phyloP scores from a whole-genome alignment of 1,284 basidiomycete genomes.

The Fomitopsis pinicola region DNA sequence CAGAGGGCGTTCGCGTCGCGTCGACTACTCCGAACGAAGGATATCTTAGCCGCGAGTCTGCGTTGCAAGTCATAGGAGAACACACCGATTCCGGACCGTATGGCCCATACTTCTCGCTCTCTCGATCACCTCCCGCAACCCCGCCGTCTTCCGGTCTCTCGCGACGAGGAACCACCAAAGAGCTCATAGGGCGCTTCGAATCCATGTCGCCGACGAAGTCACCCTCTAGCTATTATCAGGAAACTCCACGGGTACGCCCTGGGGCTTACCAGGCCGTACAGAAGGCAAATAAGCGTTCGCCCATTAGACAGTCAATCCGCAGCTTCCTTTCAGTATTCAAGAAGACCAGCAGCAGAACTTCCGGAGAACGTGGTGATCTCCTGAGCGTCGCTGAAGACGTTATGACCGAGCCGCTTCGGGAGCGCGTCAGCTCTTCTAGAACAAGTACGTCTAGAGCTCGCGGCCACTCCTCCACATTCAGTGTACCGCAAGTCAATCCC shows the following conservation, averaged over 20 bases:
- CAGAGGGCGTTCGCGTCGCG: slow-evolving; percentile 8
- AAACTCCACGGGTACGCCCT: not conserved
- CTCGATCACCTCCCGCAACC: slow-evolving; percentile 5
- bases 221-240: not conserved
- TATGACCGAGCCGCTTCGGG: not conserved
- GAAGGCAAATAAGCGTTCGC: slow-evolving; percentile 36
- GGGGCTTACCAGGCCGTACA: slow-evolving; percentile 6
- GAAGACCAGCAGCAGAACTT: slow-evolving; percentile 37
- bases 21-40: slow-evolving; percentile 5
- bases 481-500: not conserved
- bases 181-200: slow-evolving; percentile 33
- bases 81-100: slow-evolving; percentile 14
- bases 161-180: slow-evolving; percentile 30
- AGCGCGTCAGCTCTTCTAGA: not conserved
- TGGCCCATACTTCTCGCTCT: slow-evolving; percentile 27
- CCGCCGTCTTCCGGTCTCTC: slow-evolving; percentile 1
- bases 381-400: not conserved
- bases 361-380: slow-evolving; percentile 23
- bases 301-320: slow-evolving; percentile 60
- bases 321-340: slow-evolving; percentile 64
- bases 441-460: not conserved
- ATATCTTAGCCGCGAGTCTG: not conserved
- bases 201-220: not conserved
- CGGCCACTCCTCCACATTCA: slow-evolving; percentile 4
- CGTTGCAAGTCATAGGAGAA: not conserved